Base-by-base conservation (phyloP, 2,329 filamentous ascomycete species). In the Biscogniauxia sp. region DNA sequence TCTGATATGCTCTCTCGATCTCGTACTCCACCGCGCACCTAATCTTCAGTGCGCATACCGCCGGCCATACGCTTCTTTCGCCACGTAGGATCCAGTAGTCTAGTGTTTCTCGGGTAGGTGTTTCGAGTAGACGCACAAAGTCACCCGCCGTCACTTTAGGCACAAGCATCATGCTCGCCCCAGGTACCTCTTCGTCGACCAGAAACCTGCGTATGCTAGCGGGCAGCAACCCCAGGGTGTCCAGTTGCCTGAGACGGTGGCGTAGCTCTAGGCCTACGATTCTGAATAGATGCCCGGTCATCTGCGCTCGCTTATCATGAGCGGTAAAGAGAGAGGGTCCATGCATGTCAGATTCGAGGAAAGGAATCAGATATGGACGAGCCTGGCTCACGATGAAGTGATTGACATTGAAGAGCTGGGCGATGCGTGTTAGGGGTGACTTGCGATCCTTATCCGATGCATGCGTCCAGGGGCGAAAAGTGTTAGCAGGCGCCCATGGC, bases 351-450 rank as follows among this genome's bases (percentile, higher is more conserved):
- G 88, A 90, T 63, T 89, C 87, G 5, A 96, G 81, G 69, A 97
- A 95, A 0, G 93, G 93, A 26, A 94, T 88, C 17, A 97, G 81
- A 74, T 96, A 97, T 0, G 94, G 94, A 2, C 93, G 84, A 0
- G 94, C 93, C 78, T 97, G 94, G 66, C 91, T 95, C 66, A 98
- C 88, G 65, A 98, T 92, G 77, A 96, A 97, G 78, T 97, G 93
- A 72, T 97, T 96, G 57, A 96, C 91, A 73, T 96, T 96, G 82
- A 95, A 95, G 11, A 94, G 84, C 76, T 94, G 90, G 6, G 89
- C 86, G 28, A 95, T 88, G 49, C 91, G 85, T 57, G 86, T 82
- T 1, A 95, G 82, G 1, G 84, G 84, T 0, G 82, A 83, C 69
- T 85, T 88, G 51, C 86, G 86, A 63, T 91, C 88, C 51, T 82